Evolutionary conservation across 805 yeast species (phyloP).

Genomic region (Ogataea glucozyma): DNA sequence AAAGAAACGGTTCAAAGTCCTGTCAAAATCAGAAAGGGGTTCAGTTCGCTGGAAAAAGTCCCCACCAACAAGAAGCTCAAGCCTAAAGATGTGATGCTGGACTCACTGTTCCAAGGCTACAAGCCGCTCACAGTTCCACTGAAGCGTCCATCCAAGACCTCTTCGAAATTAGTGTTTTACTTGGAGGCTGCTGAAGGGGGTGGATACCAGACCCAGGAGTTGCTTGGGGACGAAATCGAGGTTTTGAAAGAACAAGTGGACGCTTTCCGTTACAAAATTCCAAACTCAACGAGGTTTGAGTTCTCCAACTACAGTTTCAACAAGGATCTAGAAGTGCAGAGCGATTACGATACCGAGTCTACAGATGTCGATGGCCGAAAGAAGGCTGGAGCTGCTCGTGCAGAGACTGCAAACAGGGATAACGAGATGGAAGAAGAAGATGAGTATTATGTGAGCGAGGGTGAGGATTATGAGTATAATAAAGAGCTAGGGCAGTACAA

Average conservation of each 20-base stretch:
- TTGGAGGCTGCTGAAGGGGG: conserved; percentile 37
- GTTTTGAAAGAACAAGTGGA: too few species aligned
- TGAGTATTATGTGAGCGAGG: too few species aligned
- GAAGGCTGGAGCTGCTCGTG: background rate
- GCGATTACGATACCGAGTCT: conserved; percentile 15
- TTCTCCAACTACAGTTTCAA: conserved; percentile 30
- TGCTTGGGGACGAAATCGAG: conserved; percentile 11
- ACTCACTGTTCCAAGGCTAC: conserved; percentile 38
- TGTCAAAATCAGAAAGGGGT: conserved; percentile 31
- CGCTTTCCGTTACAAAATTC: too few species aligned
- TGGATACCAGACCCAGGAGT: conserved; percentile 27
- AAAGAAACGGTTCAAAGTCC: too few species aligned
- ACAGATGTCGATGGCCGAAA: background rate
- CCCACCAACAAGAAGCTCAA: conserved; percentile 35
- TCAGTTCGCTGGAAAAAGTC: conserved; percentile 36
- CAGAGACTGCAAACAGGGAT: too few species aligned
- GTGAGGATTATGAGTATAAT: too few species aligned
- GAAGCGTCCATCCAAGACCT: conserved; percentile 30
- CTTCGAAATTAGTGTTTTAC: conserved; percentile 32
- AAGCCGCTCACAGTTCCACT: conserved; percentile 38
- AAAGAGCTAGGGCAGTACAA: background rate
- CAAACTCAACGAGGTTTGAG: conserved; percentile 26
- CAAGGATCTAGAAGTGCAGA: conserved; percentile 21
- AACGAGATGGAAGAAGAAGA: too few species aligned
- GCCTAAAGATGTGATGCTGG: conserved; percentile 36